phyloP scores from a whole-genome alignment of 2,329 filamentous ascomycete genomes.

The Calonectria montana region DNA sequence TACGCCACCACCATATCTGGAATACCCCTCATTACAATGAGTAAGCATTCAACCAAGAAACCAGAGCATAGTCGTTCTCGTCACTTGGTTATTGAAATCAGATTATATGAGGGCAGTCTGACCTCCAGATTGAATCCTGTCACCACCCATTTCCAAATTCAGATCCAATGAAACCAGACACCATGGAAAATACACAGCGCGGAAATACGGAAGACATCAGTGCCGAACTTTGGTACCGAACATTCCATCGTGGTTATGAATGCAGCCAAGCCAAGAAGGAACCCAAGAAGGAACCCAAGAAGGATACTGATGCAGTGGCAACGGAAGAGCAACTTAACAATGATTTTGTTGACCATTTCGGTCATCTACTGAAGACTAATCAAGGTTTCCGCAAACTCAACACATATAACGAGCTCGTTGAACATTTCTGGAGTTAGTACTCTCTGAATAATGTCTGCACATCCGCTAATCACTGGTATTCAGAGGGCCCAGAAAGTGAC shows the following conservation, averaged over 20 bases:
- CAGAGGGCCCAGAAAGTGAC: not conserved
- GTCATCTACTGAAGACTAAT: not conserved
- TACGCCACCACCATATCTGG: too few species aligned
- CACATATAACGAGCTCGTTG: not conserved
- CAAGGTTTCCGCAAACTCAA: not conserved
- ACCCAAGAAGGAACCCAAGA: not conserved
- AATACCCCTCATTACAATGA: not conserved
- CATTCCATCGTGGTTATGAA: not conserved
- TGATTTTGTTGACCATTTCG: not conserved
- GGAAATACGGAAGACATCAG: not conserved
- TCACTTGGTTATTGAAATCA: too few species aligned
- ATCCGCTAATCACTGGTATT: not conserved
- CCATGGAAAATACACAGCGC: not conserved
- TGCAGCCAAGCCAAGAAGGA: not conserved
- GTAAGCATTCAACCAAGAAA: not conserved
- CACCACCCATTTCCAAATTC: not conserved
- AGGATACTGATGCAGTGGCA: not conserved
- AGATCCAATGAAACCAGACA: not conserved
- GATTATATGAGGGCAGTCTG: not conserved
- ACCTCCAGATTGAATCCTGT: not conserved
- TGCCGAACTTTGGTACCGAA: not conserved
- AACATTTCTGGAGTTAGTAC: not conserved
- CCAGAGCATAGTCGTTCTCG: too few species aligned
- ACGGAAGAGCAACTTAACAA: not conserved
- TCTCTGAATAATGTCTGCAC: too few species aligned